Conservation (phyloP, 225 moss, liverwort and hornwort genomes). For the Polytrichum formosum region DNA sequence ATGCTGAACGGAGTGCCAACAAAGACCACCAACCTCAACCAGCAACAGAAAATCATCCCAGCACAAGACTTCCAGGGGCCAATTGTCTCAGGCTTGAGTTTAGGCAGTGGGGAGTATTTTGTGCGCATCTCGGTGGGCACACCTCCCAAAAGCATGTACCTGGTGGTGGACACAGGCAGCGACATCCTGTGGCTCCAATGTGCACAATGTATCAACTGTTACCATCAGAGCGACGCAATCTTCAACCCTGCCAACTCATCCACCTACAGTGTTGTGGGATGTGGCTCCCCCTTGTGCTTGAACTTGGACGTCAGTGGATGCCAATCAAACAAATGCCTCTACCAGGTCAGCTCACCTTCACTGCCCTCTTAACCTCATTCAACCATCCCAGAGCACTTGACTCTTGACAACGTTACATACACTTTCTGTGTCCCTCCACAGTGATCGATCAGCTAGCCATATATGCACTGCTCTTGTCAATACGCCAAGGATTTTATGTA, state of each 20-base stretch:
- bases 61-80: slow-evolving; percentile 49
- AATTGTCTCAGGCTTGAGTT: slow-evolving; percentile 44
- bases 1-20: slow-evolving; percentile 23
- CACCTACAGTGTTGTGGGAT: slow-evolving; percentile 25
- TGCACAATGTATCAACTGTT: slow-evolving; percentile 44
- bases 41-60: slow-evolving; percentile 18
- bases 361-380: too few species aligned
- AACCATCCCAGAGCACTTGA: too few species aligned
- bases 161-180: slow-evolving; percentile 56
- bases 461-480: too few species aligned
- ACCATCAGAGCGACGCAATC: slow-evolving; percentile 41
- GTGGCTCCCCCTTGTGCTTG: slow-evolving; percentile 28
- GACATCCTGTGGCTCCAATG: slow-evolving; percentile 65
- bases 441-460: too few species aligned
- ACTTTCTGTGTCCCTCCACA: too few species aligned
- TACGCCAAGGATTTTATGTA: too few species aligned
- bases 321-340: slow-evolving; percentile 37
- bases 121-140: slow-evolving; percentile 47
- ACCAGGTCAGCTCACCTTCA: slow-evolving; percentile 30
- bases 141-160: slow-evolving; percentile 50
- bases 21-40: background rate
- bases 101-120: slow-evolving; percentile 59
- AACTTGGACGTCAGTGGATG: slow-evolving; percentile 45
- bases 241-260: slow-evolving; percentile 45
- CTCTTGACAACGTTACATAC: too few species aligned